phyloP scores from a whole-genome alignment of 805 yeast genomes.

The Wickerhamomyces chaumierensis region DNA sequence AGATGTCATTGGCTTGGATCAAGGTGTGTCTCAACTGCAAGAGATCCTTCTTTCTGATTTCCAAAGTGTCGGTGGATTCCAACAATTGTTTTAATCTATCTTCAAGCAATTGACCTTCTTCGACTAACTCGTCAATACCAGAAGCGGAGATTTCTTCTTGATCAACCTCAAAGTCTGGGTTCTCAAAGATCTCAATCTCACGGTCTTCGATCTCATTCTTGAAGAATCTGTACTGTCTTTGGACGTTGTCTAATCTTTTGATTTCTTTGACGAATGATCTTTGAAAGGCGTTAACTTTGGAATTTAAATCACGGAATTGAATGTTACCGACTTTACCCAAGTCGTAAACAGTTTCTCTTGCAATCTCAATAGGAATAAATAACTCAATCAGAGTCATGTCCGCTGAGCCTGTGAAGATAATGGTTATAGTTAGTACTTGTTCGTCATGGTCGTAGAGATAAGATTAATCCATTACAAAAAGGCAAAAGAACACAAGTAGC shows the following conservation, averaged over 20 bases:
- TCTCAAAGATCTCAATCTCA: conserved; percentile 25
- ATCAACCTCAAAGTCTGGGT: conserved; percentile 15
- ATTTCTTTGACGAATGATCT: conserved; percentile 85
- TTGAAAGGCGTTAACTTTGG: conserved; percentile 75
- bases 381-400: conserved; percentile 93
- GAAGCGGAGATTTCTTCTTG: conserved; percentile 18
- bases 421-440: too few species aligned
- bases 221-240: conserved; percentile 66
- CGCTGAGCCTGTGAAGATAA: conserved; percentile 55
- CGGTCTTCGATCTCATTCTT: conserved; percentile 39
- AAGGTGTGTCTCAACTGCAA: conserved; percentile 50
- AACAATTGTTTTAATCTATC: conserved; percentile 63
- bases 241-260: conserved; percentile 71
- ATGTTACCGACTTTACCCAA: conserved; percentile 80
- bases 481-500: too few species aligned
- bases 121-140: conserved; percentile 51
- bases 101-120: conserved; percentile 62
- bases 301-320: conserved; percentile 86
- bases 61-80: conserved; percentile 54
- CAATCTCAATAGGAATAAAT: conserved; percentile 83
- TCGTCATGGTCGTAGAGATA: too few species aligned
- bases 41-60: conserved; percentile 49
- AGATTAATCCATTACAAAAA: too few species aligned
- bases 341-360: conserved; percentile 75
- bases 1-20: conserved; percentile 37